These are phyloP conservation scores for Penicillium janthinellum DNA, from an alignment of 2,329 filamentous ascomycete species.

Conservation along the genomic window DNA sequence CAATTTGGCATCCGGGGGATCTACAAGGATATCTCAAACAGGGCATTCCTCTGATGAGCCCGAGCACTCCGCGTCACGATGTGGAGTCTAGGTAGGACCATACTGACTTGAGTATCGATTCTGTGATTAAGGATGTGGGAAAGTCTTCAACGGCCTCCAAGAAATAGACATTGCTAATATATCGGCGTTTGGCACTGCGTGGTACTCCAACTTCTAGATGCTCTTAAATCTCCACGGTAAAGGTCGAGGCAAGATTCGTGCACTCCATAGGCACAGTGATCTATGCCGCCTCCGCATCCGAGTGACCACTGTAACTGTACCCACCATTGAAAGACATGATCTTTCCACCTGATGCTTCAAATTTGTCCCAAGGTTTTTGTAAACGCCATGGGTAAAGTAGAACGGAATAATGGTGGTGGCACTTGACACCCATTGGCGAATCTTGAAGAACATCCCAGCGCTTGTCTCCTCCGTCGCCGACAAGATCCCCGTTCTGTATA, in stretches of 20 bases:
- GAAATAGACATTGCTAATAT: background rate
- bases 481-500: background rate
- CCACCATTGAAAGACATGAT: conserved; percentile 5
- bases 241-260: background rate
- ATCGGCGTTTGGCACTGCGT: too few relatives aligned
- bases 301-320: conserved; percentile 15
- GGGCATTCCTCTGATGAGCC: background rate
- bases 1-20: background rate
- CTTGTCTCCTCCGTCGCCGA: conserved; percentile 1
- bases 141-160: background rate
- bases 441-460: conserved; percentile 9
- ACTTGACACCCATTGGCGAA: conserved; percentile 15
- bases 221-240: background rate
- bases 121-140: background rate
- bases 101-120: too few relatives aligned
- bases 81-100: background rate
- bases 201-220: background rate
- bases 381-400: conserved; percentile 13
- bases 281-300: conserved; percentile 6
- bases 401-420: conserved; percentile 8
- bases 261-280: conserved; percentile 9
- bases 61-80: background rate
- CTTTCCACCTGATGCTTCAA: too few relatives aligned
- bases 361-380: conserved; percentile 9
- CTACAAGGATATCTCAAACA: background rate